Evolutionary conservation across 2,329 filamentous ascomycete genomes (phyloP).

Genomic region (Verticillium tricorpus): DNA sequence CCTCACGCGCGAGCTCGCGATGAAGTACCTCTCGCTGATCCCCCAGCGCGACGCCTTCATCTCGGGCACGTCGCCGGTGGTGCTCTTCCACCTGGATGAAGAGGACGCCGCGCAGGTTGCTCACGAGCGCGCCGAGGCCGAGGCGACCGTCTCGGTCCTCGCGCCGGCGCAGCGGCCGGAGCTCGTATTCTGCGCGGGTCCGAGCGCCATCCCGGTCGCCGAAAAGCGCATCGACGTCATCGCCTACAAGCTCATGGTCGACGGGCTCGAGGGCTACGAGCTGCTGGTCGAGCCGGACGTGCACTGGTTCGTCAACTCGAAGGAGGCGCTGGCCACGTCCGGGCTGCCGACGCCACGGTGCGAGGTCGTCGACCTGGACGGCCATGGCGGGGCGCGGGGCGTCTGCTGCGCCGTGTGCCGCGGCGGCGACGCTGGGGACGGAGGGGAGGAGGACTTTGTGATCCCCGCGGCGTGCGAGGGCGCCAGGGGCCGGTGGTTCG

Average conservation of each 20-base stretch:
- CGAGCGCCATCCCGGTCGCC: conserved; percentile 17
- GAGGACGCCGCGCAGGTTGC: conserved; percentile 13
- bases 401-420: conserved; percentile 21
- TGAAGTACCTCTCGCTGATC: conserved; percentile 30
- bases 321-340: conserved; percentile 26
- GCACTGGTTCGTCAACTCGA: conserved; percentile 31
- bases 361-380: conserved; percentile 19
- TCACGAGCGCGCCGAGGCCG: conserved; percentile 22
- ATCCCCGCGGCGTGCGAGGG: conserved; percentile 23
- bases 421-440: not conserved
- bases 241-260: conserved; percentile 22
- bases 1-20: conserved; percentile 17
- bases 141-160: conserved; percentile 24
- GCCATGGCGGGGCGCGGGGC: conserved; percentile 9
- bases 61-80: conserved; percentile 15
- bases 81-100: conserved; percentile 25
- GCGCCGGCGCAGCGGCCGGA: conserved; percentile 20
- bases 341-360: conserved; percentile 26
- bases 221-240: conserved; percentile 22
- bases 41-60: conserved; percentile 31
- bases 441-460: conserved; percentile 8
- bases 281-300: conserved; percentile 23
- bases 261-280: conserved; percentile 22
- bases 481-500: conserved; percentile 21
- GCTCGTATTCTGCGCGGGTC: conserved; percentile 26